These are phyloP conservation scores for Vitis hybrid DNA, from an alignment of 177 flowering plant genomes.

Conservation along the genomic window DNA sequence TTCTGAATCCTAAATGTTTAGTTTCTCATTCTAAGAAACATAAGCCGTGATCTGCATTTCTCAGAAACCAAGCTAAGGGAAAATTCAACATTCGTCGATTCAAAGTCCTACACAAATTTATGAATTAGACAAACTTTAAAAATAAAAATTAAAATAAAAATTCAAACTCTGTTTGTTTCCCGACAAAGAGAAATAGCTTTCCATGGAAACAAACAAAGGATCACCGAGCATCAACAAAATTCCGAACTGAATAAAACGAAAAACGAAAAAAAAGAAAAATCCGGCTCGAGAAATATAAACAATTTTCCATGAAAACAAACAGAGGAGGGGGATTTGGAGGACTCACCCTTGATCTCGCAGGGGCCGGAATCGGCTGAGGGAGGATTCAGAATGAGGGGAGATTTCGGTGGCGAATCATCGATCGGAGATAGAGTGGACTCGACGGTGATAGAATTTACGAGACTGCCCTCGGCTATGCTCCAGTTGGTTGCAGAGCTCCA, in stretches of 20 bases:
- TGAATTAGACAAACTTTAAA: too few relatives aligned
- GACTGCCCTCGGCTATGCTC: slow-evolving; percentile 45
- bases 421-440: slow-evolving; percentile 45
- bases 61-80: too few relatives aligned
- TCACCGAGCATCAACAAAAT: background rate
- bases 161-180: too few relatives aligned
- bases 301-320: background rate
- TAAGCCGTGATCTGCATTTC: too few relatives aligned
- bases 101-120: too few relatives aligned
- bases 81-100: too few relatives aligned
- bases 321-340: background rate
- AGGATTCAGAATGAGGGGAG: slow-evolving; percentile 32
- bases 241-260: background rate
- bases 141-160: too few relatives aligned
- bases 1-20: background rate
- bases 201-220: too few relatives aligned
- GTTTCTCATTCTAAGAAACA: background rate
- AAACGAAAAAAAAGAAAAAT: background rate
- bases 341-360: slow-evolving; percentile 55
- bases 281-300: too few relatives aligned
- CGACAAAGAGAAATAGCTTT: too few relatives aligned
- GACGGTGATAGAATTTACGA: slow-evolving; percentile 38
- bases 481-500: slow-evolving; percentile 44
- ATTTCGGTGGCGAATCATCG: slow-evolving; percentile 17
- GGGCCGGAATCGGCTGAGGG: slow-evolving; percentile 26